phyloP scores from a whole-genome alignment of 1,139 yeast genomes.

The Taphrina flavorubra region DNA sequence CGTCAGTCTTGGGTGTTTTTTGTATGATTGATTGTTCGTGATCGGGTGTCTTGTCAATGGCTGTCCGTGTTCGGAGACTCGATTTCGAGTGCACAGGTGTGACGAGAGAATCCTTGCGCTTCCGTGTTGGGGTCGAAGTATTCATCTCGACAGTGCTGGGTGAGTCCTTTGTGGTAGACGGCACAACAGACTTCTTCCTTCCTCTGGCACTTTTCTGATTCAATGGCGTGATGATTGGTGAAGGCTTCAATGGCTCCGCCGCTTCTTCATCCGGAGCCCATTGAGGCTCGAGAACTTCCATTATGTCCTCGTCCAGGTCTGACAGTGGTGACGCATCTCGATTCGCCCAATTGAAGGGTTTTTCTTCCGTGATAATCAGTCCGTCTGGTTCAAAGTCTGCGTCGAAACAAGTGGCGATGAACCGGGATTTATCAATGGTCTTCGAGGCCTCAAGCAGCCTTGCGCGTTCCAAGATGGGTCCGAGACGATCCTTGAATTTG shows the following conservation, averaged over 20 bases:
- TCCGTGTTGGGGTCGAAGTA: not conserved
- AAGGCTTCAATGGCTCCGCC: not conserved
- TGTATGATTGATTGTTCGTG: not conserved
- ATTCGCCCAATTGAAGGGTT: slow-evolving; percentile 39
- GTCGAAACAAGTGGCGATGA: slow-evolving; percentile 27
- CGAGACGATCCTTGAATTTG: slow-evolving; percentile 12
- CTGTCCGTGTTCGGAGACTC: not conserved
- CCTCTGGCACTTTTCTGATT: not conserved
- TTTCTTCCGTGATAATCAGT: slow-evolving; percentile 24
- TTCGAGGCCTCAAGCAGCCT: not conserved
- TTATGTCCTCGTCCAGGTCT: slow-evolving; percentile 25
- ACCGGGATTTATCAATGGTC: not conserved
- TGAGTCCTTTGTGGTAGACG: not conserved
- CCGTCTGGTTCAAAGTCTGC: slow-evolving; percentile 32
- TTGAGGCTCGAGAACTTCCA: slow-evolving; percentile 8
- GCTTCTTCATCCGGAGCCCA: not conserved
- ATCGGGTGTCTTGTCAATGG: not conserved
- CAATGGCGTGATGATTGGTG: not conserved
- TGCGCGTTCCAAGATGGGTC: slow-evolving; percentile 6
- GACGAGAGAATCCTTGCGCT: not conserved
- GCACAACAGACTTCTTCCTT: not conserved
- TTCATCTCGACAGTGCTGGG: not conserved
- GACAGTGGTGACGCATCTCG: slow-evolving; percentile 38
- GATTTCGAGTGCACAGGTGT: not conserved
- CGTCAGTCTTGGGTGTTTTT: not conserved